A percentile compares a stretch with the other conserved stretches of the same genome.
Evolutionary conservation across 352 stramenopile genomes (phyloP).

Genomic region (Pythium biforme): DNA sequence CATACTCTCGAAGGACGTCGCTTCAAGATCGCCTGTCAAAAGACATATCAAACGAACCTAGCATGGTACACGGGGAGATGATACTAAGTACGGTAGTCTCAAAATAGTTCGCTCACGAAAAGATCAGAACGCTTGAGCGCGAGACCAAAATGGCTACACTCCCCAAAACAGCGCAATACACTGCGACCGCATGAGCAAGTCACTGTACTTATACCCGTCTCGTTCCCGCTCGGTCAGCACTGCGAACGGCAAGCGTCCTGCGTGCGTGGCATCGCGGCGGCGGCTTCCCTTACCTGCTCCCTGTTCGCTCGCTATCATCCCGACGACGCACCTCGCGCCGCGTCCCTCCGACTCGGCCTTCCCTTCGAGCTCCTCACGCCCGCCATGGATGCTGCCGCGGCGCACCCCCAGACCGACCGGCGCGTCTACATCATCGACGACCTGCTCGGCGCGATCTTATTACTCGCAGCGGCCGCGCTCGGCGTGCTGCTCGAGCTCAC

Average conservation of each 20-base stretch:
- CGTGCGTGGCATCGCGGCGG: no score
- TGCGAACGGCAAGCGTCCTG: no score
- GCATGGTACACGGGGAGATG: background rate
- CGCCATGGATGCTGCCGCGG: no score
- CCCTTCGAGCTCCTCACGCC: no score
- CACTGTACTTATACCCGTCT: no score
- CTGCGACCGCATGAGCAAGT: no score
- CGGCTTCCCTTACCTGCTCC: no score
- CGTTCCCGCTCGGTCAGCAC: no score
- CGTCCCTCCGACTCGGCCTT: no score
- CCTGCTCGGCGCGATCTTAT: slow-evolving; percentile 58
- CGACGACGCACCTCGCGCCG: no score
- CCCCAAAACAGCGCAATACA: background rate
- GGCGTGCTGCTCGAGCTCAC: slow-evolving; percentile 66
- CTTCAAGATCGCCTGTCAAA: slow-evolving; percentile 22
- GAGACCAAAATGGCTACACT: slow-evolving; percentile 3
- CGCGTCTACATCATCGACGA: slow-evolving; percentile 77
- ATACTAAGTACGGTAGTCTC: slow-evolving; percentile 24
- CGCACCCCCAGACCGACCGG: slow-evolving; percentile 24
- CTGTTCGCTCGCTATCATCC: no score
- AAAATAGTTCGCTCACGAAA: slow-evolving; percentile 3
- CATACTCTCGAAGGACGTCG: slow-evolving; percentile 6
- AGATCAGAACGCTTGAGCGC: background rate
- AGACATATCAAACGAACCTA: slow-evolving; percentile 12
- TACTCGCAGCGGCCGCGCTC: slow-evolving; percentile 52